phyloP scores from a whole-genome alignment of 2,329 filamentous ascomycete genomes.

The Exophiala sp. region DNA sequence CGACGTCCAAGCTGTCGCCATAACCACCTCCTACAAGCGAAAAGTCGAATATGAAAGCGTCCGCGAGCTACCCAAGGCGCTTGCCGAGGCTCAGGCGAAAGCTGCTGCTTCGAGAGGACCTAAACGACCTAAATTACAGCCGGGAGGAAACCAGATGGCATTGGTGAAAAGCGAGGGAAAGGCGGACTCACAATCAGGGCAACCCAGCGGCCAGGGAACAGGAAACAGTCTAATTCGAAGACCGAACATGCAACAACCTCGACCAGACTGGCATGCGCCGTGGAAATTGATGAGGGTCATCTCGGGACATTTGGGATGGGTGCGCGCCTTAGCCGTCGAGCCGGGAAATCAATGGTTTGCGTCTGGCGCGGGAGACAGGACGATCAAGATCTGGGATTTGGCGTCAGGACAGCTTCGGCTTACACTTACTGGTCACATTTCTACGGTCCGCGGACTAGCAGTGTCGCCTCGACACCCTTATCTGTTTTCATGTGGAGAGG shows the following conservation, averaged over 20 bases:
- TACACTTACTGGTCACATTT: slow-evolving; percentile 90
- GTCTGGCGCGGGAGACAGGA: slow-evolving; percentile 87
- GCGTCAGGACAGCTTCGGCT: slow-evolving; percentile 77
- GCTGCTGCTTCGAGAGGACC: slow-evolving; percentile 55
- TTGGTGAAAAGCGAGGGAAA: slow-evolving; percentile 48
- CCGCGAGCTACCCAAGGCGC: slow-evolving; percentile 66
- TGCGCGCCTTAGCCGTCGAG: slow-evolving; percentile 80
- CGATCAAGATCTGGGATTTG: slow-evolving; percentile 98
- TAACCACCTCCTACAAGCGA: slow-evolving; percentile 42
- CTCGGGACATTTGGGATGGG: slow-evolving; percentile 93
- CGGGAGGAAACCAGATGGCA: slow-evolving; percentile 58
- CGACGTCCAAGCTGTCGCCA: slow-evolving; percentile 36
- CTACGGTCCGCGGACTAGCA: slow-evolving; percentile 82
- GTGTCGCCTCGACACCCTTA: slow-evolving; percentile 93
- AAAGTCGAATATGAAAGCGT: slow-evolving; percentile 69
- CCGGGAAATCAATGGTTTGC: slow-evolving; percentile 98
- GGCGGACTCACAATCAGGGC: slow-evolving; percentile 37
- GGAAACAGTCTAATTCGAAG: slow-evolving; percentile 51
- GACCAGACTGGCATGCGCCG: slow-evolving; percentile 92
- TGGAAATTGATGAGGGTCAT: slow-evolving; percentile 99
- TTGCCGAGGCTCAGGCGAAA: slow-evolving; percentile 72
- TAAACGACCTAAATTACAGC: slow-evolving; percentile 55
- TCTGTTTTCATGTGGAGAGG: slow-evolving; percentile 93
- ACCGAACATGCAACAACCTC: slow-evolving; percentile 60
- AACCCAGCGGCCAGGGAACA: slow-evolving; percentile 32